A percentile compares a stretch with the other conserved stretches of the same genome.
Evolutionary conservation across 2,329 filamentous ascomycete genomes (phyloP).

Genomic region (Ilyonectria mors-panacis): DNA sequence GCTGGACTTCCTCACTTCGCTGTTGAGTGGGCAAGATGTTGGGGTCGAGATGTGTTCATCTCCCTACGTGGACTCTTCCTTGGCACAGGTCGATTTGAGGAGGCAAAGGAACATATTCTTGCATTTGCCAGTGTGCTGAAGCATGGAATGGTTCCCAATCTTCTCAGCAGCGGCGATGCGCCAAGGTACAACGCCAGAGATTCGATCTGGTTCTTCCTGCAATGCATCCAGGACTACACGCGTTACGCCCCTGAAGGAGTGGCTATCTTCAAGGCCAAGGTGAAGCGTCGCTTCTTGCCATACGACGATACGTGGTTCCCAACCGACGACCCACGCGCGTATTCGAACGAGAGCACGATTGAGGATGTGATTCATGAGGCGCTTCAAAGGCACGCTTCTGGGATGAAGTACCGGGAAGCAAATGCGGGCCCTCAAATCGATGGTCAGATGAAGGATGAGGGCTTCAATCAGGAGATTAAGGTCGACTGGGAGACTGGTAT

Average conservation of each 20-base stretch:
- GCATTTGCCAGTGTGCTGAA: slow-evolving; percentile 97
- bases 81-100: slow-evolving; percentile 87
- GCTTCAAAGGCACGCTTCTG: slow-evolving; percentile 90
- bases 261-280: slow-evolving; percentile 80
- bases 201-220: slow-evolving; percentile 97
- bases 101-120: slow-evolving; percentile 93
- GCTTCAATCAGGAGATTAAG: slow-evolving; percentile 91
- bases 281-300: slow-evolving; percentile 89
- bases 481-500: slow-evolving; percentile 93
- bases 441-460: slow-evolving; percentile 91
- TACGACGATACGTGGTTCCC: slow-evolving; percentile 97
- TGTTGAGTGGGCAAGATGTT: slow-evolving; percentile 94
- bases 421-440: slow-evolving; percentile 93
- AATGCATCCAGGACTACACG: slow-evolving; percentile 94
- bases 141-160: slow-evolving; percentile 98
- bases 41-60: slow-evolving; percentile 98
- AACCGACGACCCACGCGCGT: slow-evolving; percentile 84
- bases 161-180: slow-evolving; percentile 86
- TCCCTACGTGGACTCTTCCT: slow-evolving; percentile 93
- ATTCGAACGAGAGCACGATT: slow-evolving; percentile 86
- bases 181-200: slow-evolving; percentile 97
- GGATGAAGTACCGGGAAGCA: slow-evolving; percentile 93
- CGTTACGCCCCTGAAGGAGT: slow-evolving; percentile 84
- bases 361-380: slow-evolving; percentile 94
- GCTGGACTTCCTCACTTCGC: slow-evolving; percentile 96